These are phyloP conservation scores for Apiotrichum akiyoshidainum DNA, from an alignment of 1,284 basidiomycete species.

Conservation along the genomic window DNA sequence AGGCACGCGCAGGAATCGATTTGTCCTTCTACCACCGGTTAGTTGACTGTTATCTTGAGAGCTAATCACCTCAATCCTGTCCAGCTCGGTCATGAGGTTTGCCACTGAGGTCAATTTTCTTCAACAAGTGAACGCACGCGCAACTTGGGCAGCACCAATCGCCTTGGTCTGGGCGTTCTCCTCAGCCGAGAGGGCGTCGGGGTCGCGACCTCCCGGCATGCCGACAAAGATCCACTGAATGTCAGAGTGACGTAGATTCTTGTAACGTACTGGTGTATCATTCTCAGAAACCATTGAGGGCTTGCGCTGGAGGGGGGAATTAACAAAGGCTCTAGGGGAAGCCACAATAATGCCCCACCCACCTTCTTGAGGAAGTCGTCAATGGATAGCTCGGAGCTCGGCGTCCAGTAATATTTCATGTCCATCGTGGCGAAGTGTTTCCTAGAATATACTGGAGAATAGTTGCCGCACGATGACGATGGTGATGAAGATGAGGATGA, in stretches of 20 bases:
- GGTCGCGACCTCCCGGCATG: conserved; percentile 12
- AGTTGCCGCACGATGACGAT: not conserved
- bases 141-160: conserved; percentile 14
- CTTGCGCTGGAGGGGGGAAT: conserved; percentile 10
- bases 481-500: not conserved
- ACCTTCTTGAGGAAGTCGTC: conserved; percentile 33
- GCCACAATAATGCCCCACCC: not conserved
- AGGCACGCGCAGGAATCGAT: conserved; percentile 29
- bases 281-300: conserved; percentile 24
- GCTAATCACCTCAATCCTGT: conserved; percentile 24
- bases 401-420: conserved; percentile 24
- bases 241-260: not conserved
- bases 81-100: conserved; percentile 16
- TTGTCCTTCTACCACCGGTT: conserved; percentile 19
- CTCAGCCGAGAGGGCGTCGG: conserved; percentile 12
- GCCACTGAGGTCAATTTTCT: conserved; percentile 21
- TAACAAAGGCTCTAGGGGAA: not conserved
- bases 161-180: conserved; percentile 8
- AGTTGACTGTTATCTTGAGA: not conserved
- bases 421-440: not conserved
- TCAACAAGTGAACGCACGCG: conserved; percentile 15
- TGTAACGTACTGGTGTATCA: conserved; percentile 19
- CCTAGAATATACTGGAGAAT: not conserved
- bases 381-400: conserved; percentile 12
- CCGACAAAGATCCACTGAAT: conserved; percentile 32